Evolutionary conservation across 208 protist species (phyloP), one percentile per base, ranked within the genome.

Genomic region (Crithidia expoeki): DNA sequence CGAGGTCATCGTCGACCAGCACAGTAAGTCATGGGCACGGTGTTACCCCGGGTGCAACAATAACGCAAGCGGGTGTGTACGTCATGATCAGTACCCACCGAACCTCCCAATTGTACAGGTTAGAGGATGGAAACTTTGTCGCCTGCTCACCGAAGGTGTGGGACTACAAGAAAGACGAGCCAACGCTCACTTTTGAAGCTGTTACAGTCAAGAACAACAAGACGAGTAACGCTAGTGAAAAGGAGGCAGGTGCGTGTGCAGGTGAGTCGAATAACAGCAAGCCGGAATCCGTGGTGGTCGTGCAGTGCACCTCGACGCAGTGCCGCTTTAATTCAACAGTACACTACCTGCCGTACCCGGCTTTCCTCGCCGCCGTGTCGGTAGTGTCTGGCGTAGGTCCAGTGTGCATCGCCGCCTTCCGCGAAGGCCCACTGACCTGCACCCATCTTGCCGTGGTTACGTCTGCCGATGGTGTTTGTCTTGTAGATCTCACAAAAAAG

Each of bases 271-370:
- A 40, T 5, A 40, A 40, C 9, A 40, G 36, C 5, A 40, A 40
- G 36, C 5, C 36, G 36, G 36, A 12, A 40, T 42, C 44, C 33
- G 19, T 27, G 17, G 49, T 46, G 40, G 21, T 76, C 1, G 68
- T 72, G 47, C 75, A 81, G 69, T 81, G 75, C 64, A 76, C 75
- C 19, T 25, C 68, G 21, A 64, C 55, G 3, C 64, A 51, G 17
- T 69, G 60, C 36, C 36, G 27, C 9, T 58, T 74, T 7, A 68
- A 58, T 33, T 2, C 52, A 28, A 32, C 42, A 6, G 36, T 51
- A 46, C 47, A 72, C 17, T 17, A 19, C 14, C 33, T 74, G 19
- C 62, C 80, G 23, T 50, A 40, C 0, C 34, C 51, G 47, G 32
- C 68, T 14, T 57, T 74, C 3, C 62, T 61, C 34, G 74, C 80